These are phyloP conservation scores for Phytophthora pini DNA, from an alignment of 352 stramenopile species.

Conservation along the genomic window DNA sequence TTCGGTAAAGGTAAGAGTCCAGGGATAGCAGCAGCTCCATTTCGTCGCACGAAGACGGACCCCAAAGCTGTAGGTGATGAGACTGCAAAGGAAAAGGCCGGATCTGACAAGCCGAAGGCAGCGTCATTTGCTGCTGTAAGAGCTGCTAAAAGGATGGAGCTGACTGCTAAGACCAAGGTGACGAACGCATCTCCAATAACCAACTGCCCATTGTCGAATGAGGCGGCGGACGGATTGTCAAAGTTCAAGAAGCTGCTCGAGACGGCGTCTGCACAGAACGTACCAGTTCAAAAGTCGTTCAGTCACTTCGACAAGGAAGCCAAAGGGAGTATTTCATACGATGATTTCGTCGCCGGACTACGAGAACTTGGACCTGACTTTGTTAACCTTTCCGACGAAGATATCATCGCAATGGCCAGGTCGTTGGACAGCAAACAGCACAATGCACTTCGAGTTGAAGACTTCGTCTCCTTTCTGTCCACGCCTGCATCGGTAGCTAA, in stretches of 20 bases:
- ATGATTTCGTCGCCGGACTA: conserved; percentile 59
- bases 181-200: background rate
- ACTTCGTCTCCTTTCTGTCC: conserved; percentile 46
- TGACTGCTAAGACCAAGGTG: conserved; percentile 3
- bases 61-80: conserved; percentile 11
- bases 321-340: conserved; percentile 58
- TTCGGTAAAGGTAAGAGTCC: conserved; percentile 28
- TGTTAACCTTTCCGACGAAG: conserved; percentile 33
- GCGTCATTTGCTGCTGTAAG: conserved; percentile 42
- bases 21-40: conserved; percentile 9
- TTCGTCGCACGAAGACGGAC: conserved; percentile 36
- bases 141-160: conserved; percentile 31
- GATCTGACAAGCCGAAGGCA: conserved; percentile 5
- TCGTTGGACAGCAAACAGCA: conserved; percentile 42
- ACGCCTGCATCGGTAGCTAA: background rate
- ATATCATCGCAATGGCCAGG: conserved; percentile 42
- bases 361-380: conserved; percentile 53
- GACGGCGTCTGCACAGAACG: conserved; percentile 50
- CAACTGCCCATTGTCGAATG: conserved; percentile 1
- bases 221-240: conserved; percentile 27
- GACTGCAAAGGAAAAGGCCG: conserved; percentile 3
- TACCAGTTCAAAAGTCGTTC: conserved; percentile 64
- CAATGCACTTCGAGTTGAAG: conserved; percentile 43
- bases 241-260: conserved; percentile 59
- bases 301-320: conserved; percentile 82